Conservation (phyloP, 106 monocot species). For the Apostasia shenzhenica region DNA sequence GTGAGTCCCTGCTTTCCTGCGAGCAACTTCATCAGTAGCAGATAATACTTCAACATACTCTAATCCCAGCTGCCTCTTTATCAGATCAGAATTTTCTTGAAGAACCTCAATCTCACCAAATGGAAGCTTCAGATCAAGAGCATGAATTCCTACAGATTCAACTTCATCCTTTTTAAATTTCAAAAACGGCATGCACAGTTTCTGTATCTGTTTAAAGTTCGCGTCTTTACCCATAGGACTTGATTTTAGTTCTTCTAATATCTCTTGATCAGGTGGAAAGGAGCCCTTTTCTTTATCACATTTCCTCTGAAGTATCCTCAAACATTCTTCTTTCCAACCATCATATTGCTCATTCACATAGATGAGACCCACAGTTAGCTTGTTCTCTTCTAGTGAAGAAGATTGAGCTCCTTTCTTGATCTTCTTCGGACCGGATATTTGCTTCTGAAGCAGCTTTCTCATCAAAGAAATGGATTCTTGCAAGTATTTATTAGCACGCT, state of each 20-base stretch:
- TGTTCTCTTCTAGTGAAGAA: conserved; percentile 29
- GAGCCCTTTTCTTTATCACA: conserved; percentile 28
- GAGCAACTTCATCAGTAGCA: conserved; percentile 32
- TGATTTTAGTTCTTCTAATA: conserved; percentile 53
- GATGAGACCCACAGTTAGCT: conserved; percentile 48
- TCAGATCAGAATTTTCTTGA: conserved; percentile 59
- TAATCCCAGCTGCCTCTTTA: conserved; percentile 78
- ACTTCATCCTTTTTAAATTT: conserved; percentile 86
- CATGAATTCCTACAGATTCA: conserved; percentile 54
- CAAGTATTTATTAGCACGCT: conserved; percentile 77
- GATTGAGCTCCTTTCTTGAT: conserved; percentile 43
- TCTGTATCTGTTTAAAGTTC: conserved; percentile 69
- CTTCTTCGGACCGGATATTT: conserved; percentile 67
- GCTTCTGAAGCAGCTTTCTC: conserved; percentile 79
- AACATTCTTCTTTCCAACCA: conserved; percentile 77
- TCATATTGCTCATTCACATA: conserved; percentile 86
- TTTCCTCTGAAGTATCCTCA: conserved; percentile 58
- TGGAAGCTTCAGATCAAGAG: conserved; percentile 77
- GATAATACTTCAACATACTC: conserved; percentile 60
- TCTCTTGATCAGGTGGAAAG: conserved; percentile 63
- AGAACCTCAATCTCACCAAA: conserved; percentile 86
- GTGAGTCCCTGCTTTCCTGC: conserved; percentile 42
- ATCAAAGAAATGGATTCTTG: conserved; percentile 76
- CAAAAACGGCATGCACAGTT: conserved; percentile 83
- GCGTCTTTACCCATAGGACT: conserved; percentile 39